A percentile compares a stretch with the other conserved stretches of the same genome.
Evolutionary conservation across 2,329 filamentous ascomycete species (phyloP).

Genomic region (Colletotrichum paranaense): DNA sequence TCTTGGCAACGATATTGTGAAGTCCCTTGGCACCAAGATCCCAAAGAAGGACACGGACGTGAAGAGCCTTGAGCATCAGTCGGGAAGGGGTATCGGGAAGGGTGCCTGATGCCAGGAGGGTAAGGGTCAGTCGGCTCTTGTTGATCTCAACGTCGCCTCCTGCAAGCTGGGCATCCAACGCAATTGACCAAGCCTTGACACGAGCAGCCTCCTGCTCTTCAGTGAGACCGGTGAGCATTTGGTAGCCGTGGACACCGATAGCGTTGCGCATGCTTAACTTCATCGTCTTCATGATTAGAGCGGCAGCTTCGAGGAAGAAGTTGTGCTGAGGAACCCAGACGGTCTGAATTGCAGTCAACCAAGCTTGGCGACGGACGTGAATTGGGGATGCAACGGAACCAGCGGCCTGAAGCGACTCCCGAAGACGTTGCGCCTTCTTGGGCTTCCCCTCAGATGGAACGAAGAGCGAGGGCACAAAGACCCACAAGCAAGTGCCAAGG

Average conservation of each 20-base stretch:
- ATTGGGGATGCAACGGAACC: conserved; percentile 85
- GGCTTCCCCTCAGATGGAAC: conserved; percentile 58
- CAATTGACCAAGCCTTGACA: conserved; percentile 92
- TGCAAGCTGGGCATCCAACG: conserved; percentile 90
- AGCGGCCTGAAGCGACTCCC: conserved; percentile 59
- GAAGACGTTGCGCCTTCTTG: conserved; percentile 53
- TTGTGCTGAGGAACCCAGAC: conserved; percentile 91
- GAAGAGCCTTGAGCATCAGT: conserved; percentile 91
- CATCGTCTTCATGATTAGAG: conserved; percentile 80
- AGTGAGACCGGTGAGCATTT: conserved; percentile 81
- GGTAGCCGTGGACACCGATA: conserved; percentile 81
- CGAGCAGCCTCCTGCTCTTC: conserved; percentile 88
- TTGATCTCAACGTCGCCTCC: conserved; percentile 92
- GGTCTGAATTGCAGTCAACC: conserved; percentile 92
- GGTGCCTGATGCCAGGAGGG: conserved; percentile 87
- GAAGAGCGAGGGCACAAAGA: conserved; percentile 66
- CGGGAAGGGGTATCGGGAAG: conserved; percentile 84
- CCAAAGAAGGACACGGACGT: conserved; percentile 91
- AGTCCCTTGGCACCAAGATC: conserved; percentile 75
- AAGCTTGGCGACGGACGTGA: conserved; percentile 86
- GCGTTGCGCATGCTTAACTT: conserved; percentile 85
- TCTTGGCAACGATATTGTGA: conserved; percentile 77
- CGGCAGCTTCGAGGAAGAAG: conserved; percentile 86
- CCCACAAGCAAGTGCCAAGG: conserved; percentile 65
- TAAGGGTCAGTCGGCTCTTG: conserved; percentile 86